Percentiles rank a stretch among this genome's conserved stretches.
phyloP scores from a whole-genome alignment of 2,329 filamentous ascomycete species.

The Ascochyta viciae-villosae region DNA sequence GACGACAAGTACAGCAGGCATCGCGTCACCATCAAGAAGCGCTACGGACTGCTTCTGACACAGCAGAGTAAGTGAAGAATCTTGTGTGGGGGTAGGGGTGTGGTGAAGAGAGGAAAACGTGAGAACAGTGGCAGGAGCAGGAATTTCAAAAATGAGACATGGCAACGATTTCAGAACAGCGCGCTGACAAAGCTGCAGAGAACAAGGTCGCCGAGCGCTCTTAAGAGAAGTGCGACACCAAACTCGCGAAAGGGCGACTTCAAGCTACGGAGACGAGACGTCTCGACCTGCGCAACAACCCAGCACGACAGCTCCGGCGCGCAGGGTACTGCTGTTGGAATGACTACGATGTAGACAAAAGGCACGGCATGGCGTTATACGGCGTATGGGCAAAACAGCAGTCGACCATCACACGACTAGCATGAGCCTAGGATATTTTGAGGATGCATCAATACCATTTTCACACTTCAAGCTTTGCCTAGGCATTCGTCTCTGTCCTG shows the following conservation, averaged over 20 bases:
- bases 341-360: conserved; percentile 16
- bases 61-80: conserved; percentile 68
- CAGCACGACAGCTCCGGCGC: neutral
- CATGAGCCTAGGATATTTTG: conserved; percentile 9
- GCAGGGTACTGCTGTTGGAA: conserved; percentile 4
- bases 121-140: conserved; percentile 2
- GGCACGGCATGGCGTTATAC: conserved; percentile 20
- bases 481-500: neutral
- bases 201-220: conserved; percentile 37
- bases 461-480: neutral
- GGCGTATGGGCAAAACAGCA: conserved; percentile 16
- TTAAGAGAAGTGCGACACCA: neutral
- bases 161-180: neutral
- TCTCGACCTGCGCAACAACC: neutral
- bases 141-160: neutral
- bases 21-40: conserved; percentile 91
- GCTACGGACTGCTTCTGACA: conserved; percentile 86
- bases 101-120: neutral
- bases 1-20: conserved; percentile 98
- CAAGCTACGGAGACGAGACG: neutral
- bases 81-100: neutral
- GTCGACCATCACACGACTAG: conserved; percentile 2
- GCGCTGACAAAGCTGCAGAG: conserved; percentile 21
- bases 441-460: conserved; percentile 18
- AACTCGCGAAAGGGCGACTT: neutral